Evolutionary conservation across 2,329 filamentous ascomycete genomes (phyloP), one percentile per base, ranked within the genome.

Genomic region (Claviceps spartinae): DNA sequence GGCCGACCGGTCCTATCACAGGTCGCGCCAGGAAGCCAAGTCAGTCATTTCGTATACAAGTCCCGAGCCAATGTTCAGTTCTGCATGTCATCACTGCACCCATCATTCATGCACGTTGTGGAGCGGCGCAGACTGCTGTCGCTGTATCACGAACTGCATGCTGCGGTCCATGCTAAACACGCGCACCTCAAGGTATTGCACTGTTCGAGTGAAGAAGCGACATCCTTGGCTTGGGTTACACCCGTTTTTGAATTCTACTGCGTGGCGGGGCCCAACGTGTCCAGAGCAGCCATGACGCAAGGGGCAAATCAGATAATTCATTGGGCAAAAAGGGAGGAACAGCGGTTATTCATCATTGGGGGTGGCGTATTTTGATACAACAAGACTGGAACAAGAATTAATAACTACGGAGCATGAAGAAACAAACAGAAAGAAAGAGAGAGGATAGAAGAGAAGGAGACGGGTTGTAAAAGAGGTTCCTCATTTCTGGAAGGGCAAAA

Each of bases 11-110:
- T 71, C 26, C 78, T 85, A 53, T 78, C 81, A 16, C 85, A 93
- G 54, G 83, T 98, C 54, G 78, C 89, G 1, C 86, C 89, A 0
- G 86, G 85, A 24, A 86, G 84, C 16, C 82, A 85, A 36, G 72
- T 97, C 50, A 83, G 85, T 59, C 93, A 98, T 71, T 98, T 97
- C 63, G 70, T 98, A 18, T 98, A 95, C 75, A 98, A 97, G 68
- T 95, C 88, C 16, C 81, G 88, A 54, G 83, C 85, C 20, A 95
- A 98, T 60, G 93, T 98, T 30, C 94, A 98, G 65, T 98, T 96
- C 67, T 85, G 82, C 59, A 95, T 95, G 88, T 86, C 90, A 1
- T 82, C 86, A 0, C 85, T 88, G 55, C 75, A 81, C 9, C 84
- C 87, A 0, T 72, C 82, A 52, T 93, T 93, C 61, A 59, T 58